Base-by-base conservation (phyloP, 2,329 filamentous ascomycete species). In the Balansia obtecta region DNA sequence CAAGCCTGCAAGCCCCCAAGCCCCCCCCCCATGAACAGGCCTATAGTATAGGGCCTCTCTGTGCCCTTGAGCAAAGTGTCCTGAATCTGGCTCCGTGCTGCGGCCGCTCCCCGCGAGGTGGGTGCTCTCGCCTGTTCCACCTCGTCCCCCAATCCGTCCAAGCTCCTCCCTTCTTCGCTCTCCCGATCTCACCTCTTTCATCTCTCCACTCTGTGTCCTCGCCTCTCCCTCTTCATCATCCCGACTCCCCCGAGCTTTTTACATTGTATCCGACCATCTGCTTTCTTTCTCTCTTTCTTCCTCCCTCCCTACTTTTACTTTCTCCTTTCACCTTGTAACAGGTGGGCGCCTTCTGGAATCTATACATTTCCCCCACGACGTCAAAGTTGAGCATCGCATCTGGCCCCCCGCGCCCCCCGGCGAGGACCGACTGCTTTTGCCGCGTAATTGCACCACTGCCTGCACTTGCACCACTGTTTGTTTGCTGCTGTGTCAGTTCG, bases 371-470 rank as follows among this genome's bases (percentile, higher is more conserved):
- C 44, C 4, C 44, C 44, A 45, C 44, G 9, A n/a, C 30, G 15
- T 20, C 44, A 18, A 11, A 9, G 9, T 45, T 27, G 44, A 45
- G n/a, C 16, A 45, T 10, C 34, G 11, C 20, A 10, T 20, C 32
- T 30, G n/a, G 20, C 32, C 20, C 33, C 22, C n/a, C n/a, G n/a
- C n/a, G n/a, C 3, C 15, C 13, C 13, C 27, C 27, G n/a, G 46
- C 15, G 46, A 48, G 27, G 27, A 11, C 20, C n/a, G 6, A 16
- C 13, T 47, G 45, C 38, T 18, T 13, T 30, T 16, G 39, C 39
- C 40, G 32, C 46, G 46, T 43, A 43, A 49, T 42, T 34, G 46
- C 30, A 30, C 40, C 22, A 32, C 46, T 49, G 46, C 46, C n/a
- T n/a, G n/a, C n/a, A n/a, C n/a, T n/a, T n/a, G n/a, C n/a, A n/a